Conservation (phyloP, 371 early-diverging fungal genomes). For the Parasitella parasitica region DNA sequence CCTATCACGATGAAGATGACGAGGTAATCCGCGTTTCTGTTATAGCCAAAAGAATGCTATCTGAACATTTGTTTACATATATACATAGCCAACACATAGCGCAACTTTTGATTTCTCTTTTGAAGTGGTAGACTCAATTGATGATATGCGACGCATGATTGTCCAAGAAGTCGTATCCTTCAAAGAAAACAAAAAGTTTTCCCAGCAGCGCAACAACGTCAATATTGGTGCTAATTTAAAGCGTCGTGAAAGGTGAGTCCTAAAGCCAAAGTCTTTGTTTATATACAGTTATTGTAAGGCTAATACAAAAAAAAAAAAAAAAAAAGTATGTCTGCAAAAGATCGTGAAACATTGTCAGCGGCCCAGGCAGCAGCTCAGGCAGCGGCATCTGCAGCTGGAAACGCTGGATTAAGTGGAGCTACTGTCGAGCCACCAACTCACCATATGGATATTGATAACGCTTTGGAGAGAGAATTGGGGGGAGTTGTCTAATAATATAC, state of each 20-base stretch:
- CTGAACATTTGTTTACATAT: too few species aligned
- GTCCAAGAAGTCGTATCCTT: conserved; percentile 83
- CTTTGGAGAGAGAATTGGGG: conserved; percentile 58
- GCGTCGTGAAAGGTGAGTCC: conserved; percentile 48
- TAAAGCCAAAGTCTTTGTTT: too few species aligned
- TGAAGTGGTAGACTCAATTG: conserved; percentile 81
- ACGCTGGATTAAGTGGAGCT: conserved; percentile 9
- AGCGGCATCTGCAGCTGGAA: conserved; percentile 12
- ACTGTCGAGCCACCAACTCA: conserved; percentile 29
- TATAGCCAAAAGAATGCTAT: too few species aligned
- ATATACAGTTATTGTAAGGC: too few species aligned
- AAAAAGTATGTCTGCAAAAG: conserved; percentile 46
- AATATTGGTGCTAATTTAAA: conserved; percentile 37
- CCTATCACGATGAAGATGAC: conserved; percentile 79
- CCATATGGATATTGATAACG: conserved; percentile 61
- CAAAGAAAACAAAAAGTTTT: conserved; percentile 43
- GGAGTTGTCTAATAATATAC: conserved; percentile 25
- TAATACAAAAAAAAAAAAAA: not conserved
- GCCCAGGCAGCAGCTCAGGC: conserved; percentile 30
- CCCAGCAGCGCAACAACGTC: conserved; percentile 17
- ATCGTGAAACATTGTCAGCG: conserved; percentile 50
- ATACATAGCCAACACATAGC: conserved; percentile 57
- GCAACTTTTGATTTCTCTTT: conserved; percentile 90
- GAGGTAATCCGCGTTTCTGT: too few species aligned
- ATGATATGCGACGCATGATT: conserved; percentile 92